phyloP scores from a whole-genome alignment of 768 basidiomycete species.

The Leccinum arenicola region DNA sequence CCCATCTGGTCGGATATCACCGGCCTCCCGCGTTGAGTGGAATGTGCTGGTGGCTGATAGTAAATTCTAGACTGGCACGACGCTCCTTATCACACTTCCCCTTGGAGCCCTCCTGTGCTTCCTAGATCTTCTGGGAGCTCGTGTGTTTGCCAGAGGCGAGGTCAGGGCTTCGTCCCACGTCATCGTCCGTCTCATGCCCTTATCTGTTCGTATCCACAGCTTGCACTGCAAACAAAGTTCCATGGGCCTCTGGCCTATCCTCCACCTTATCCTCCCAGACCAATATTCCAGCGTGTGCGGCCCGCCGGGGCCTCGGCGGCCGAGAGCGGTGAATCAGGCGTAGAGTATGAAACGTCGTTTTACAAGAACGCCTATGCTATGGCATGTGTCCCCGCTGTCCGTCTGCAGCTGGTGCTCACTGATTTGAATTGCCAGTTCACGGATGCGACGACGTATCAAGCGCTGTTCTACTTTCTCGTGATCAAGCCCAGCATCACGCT shows the following conservation, averaged over 20 bases:
- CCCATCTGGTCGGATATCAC: background rate
- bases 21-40: conserved; percentile 1
- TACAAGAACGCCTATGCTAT: conserved; percentile 81
- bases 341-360: conserved; percentile 65
- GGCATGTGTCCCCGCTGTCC: conserved; percentile 41
- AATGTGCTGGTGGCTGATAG: conserved; percentile 18
- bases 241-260: conserved; percentile 66
- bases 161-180: conserved; percentile 32
- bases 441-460: conserved; percentile 79
- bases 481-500: conserved; percentile 82
- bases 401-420: conserved; percentile 7
- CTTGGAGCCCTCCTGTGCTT: conserved; percentile 77
- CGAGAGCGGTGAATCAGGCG: conserved; percentile 41
- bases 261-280: conserved; percentile 61
- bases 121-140: conserved; percentile 70
- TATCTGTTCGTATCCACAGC: conserved; percentile 35
- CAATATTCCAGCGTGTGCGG: conserved; percentile 70
- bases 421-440: conserved; percentile 53
- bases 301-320: conserved; percentile 46
- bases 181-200: background rate
- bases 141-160: conserved; percentile 70
- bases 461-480: conserved; percentile 85
- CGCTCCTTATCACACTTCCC: conserved; percentile 74
- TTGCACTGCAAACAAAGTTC: conserved; percentile 66
- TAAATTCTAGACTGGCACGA: conserved; percentile 63